Evolutionary conservation across 2,329 filamentous ascomycete species (phyloP).

Genomic region (Hypoxylon sp.): DNA sequence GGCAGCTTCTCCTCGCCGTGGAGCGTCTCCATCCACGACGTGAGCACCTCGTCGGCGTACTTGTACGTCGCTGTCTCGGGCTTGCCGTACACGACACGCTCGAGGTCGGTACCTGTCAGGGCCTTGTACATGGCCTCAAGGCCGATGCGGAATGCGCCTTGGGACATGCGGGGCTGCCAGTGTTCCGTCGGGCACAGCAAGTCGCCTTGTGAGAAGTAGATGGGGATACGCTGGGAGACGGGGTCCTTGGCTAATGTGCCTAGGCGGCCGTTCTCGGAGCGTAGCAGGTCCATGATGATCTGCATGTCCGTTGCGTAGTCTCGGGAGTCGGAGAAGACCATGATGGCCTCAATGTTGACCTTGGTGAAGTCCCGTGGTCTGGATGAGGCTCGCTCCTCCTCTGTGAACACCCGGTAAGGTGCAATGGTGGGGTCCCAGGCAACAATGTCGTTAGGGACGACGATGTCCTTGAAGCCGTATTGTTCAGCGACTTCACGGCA

Average conservation of each 20-base stretch:
- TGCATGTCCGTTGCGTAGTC: conserved; percentile 84
- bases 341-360: conserved; percentile 79
- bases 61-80: conserved; percentile 83
- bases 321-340: conserved; percentile 81
- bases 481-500: conserved; percentile 80
- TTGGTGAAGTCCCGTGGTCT: conserved; percentile 80
- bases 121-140: conserved; percentile 82
- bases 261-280: conserved; percentile 76
- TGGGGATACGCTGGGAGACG: conserved; percentile 76
- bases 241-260: conserved; percentile 77
- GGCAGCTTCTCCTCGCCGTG: conserved; percentile 80
- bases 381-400: conserved; percentile 76
- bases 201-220: conserved; percentile 73
- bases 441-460: conserved; percentile 81
- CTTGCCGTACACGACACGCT: conserved; percentile 84
- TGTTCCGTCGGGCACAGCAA: conserved; percentile 74
- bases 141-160: conserved; percentile 81
- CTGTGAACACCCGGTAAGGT: conserved; percentile 77
- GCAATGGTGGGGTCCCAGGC: conserved; percentile 79
- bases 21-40: conserved; percentile 81
- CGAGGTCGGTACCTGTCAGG: conserved; percentile 77
- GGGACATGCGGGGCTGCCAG: conserved; percentile 78
- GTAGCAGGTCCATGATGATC: conserved; percentile 81
- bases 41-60: conserved; percentile 81
- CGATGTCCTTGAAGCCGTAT: conserved; percentile 81